Conservation (phyloP, 495 filamentous ascomycete genomes). For the Xylaria bambusicola region DNA sequence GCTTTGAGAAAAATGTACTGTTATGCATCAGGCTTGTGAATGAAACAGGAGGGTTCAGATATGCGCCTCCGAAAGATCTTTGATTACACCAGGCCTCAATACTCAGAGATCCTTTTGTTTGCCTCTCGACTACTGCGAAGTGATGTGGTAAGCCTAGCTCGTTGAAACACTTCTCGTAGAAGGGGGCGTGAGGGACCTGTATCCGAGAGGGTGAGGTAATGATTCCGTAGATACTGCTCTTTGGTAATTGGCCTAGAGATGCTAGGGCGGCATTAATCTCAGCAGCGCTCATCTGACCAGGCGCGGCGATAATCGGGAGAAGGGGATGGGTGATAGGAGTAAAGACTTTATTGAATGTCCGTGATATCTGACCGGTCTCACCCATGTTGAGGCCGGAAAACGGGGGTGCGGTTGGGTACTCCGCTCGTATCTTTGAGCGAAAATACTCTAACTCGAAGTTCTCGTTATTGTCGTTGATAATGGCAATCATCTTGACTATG, state of each 20-base stretch:
- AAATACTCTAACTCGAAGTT: conserved; percentile 90
- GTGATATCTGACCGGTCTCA: conserved; percentile 76
- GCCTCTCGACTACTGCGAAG: conserved; percentile 72
- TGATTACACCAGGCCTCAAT: conserved; percentile 67
- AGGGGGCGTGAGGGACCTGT: conserved; percentile 72
- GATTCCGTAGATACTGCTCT: conserved; percentile 77
- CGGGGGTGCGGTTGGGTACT: conserved; percentile 64
- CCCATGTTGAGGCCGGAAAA: conserved; percentile 88
- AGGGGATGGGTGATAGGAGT: conserved; percentile 84
- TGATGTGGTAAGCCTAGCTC: conserved; percentile 82
- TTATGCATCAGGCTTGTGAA: conserved; percentile 39
- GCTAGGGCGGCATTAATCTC: conserved; percentile 79
- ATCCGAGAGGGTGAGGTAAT: conserved; percentile 61
- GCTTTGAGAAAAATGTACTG: conserved; percentile 43
- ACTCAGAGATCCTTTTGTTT: conserved; percentile 58
- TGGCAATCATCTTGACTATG: conserved; percentile 86
- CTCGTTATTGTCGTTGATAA: conserved; percentile 73
- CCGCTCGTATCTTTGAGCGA: conserved; percentile 68
- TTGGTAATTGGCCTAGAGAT: conserved; percentile 77
- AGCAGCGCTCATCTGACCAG: conserved; percentile 78
- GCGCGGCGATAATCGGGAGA: conserved; percentile 79
- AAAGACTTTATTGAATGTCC: conserved; percentile 79
- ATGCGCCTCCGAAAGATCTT: conserved; percentile 75
- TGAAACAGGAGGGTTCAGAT: conserved; percentile 69
- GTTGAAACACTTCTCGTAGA: conserved; percentile 87